Evolutionary conservation across 495 filamentous ascomycete species (phyloP).

Genomic region (Hypoxylon rickii): DNA sequence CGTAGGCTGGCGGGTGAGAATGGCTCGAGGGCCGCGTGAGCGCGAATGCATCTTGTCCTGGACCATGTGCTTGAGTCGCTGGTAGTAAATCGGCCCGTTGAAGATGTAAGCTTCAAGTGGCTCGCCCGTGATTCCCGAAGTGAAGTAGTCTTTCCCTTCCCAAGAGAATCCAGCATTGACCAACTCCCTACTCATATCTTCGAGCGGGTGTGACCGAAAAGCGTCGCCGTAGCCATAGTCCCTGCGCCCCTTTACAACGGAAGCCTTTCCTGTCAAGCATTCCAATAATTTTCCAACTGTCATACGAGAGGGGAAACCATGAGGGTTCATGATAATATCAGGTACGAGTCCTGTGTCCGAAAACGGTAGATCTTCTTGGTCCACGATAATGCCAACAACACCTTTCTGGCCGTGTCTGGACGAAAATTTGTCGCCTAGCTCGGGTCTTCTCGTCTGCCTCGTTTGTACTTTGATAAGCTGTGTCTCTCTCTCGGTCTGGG

Average conservation of each 20-base stretch:
- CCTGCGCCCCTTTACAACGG: constrained; percentile 77
- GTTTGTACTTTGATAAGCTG: constrained; percentile 89
- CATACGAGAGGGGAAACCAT: constrained; percentile 99
- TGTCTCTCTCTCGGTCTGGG: constrained; percentile 79
- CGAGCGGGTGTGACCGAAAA: constrained; percentile 89
- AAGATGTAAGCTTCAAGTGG: constrained; percentile 94
- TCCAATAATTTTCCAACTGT: constrained; percentile 98
- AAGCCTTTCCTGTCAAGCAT: constrained; percentile 91
- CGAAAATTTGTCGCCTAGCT: constrained; percentile 97
- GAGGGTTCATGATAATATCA: constrained; percentile 99
- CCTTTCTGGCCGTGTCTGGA: constrained; percentile 99
- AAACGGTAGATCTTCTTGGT: constrained; percentile 97
- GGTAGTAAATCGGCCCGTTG: constrained; percentile 98
- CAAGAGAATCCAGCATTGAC: constrained; percentile 91
- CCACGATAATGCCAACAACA: constrained; percentile 92
- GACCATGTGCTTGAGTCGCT: constrained; percentile 99
- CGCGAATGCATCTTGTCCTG: constrained; percentile 99
- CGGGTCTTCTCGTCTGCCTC: constrained; percentile 88
- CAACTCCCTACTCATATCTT: constrained; percentile 84
- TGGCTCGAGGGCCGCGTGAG: constrained; percentile 83
- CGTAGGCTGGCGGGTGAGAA: constrained; percentile 93
- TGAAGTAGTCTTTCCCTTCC: constrained; percentile 95
- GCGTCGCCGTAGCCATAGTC: constrained; percentile 86
- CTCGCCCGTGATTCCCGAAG: constrained; percentile 93
- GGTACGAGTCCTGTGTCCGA: constrained; percentile 85